A percentile compares a stretch with the other conserved stretches of the same genome.
Evolutionary conservation across 305 asterid genomes (phyloP).

Genomic region (Fraxinus latifolia): DNA sequence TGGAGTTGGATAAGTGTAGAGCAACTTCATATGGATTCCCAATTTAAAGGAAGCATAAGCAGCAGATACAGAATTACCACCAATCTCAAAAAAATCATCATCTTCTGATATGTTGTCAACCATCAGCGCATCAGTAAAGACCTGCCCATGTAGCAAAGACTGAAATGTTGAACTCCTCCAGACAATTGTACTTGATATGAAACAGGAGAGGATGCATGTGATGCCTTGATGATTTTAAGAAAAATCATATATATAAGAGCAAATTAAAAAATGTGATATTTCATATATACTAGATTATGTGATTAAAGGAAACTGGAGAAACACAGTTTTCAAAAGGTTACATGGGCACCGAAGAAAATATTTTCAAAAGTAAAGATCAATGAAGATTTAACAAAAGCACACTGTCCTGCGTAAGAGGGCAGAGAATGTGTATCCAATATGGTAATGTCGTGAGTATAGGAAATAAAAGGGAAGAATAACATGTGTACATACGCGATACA

Average conservation of each 20-base stretch:
- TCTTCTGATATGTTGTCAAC: constrained; percentile 54
- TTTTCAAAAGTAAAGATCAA: not conserved
- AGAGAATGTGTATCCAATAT: not conserved
- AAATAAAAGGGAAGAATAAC: not conserved
- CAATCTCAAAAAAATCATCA: constrained; percentile 78
- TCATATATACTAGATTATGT: not conserved
- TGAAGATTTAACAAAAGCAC: not conserved
- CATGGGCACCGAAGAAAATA: not conserved
- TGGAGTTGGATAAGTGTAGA: constrained; percentile 72
- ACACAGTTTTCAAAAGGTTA: constrained; percentile 11
- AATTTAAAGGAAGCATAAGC: constrained; percentile 73
- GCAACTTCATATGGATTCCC: constrained; percentile 79
- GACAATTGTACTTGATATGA: constrained; percentile 18
- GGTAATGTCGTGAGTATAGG: not conserved
- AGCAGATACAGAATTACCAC: constrained; percentile 85
- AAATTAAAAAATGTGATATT: not conserved
- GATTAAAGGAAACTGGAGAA: not conserved
- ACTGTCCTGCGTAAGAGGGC: not conserved
- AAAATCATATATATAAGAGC: not conserved
- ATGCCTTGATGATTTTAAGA: not conserved
- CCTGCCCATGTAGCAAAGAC: constrained; percentile 43
- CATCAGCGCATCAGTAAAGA: constrained; percentile 66
- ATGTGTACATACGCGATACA: not conserved
- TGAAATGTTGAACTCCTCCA: constrained; percentile 5
- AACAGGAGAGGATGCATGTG: constrained; percentile 1